Evolutionary conservation across 805 yeast species (phyloP), one percentile per base, ranked within the genome.

Genomic region (Saturnispora bothae): DNA sequence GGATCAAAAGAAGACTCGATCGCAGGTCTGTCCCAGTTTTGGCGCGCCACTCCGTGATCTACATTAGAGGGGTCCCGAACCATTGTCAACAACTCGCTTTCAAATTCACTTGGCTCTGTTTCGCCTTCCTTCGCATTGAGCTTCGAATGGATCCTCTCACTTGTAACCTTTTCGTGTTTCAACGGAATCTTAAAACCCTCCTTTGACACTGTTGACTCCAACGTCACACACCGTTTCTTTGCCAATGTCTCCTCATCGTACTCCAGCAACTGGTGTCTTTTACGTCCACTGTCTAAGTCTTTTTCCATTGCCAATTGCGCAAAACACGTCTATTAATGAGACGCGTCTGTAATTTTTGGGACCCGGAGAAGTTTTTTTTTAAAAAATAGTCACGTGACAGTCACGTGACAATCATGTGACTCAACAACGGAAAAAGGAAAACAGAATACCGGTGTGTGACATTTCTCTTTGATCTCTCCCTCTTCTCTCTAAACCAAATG

Each of bases 21-120:
- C 0, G 69, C 64, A 0, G 92, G 82, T 45, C 89, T 51, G 3
- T 39, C 27, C 72, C 76, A 73, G 5, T 50, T 46, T 35, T 62
- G 68, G 34, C 54, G 52, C 5, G 28, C 12, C 7, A 6, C 15
- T n/a, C 6, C 12, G 15, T 26, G 15, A 12, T 10, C 15, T 26
- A n/a, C 12, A n/a, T n/a, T n/a, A 7, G 25, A 22, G 10, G 23
- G 48, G 12, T 55, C 51, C 30, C 57, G 55, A 3, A 67, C 56
- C 68, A 74, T 65, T 5, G 60, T 48, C 17, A 64, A 47, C 41
- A 75, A 55, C 44, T 74, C 78, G 41, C 65, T 62, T 51, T 75
- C 81, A 45, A 75, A 74, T 19, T 61, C 56, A 16, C 76, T 68
- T 1, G 67, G 66, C 42, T 64, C 66, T 17, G 44, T 45, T 13